phyloP scores from a whole-genome alignment of 306 rosid species.

The Purshia tridentata region DNA sequence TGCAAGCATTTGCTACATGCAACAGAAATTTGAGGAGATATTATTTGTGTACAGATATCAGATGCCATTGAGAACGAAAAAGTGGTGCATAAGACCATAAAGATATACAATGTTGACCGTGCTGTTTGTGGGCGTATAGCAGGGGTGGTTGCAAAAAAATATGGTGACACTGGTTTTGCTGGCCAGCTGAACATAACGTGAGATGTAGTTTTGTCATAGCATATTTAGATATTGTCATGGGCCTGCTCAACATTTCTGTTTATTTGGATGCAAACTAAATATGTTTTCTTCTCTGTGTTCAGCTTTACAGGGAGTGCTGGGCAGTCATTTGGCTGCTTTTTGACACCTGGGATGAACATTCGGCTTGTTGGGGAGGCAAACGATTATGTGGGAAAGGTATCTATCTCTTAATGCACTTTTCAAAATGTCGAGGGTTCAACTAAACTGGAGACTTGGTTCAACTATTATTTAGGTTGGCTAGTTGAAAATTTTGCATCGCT shows the following conservation, averaged over 20 bases:
- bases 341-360: constrained; percentile 98
- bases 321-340: constrained; percentile 95
- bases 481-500: background rate
- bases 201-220: constrained; percentile 33
- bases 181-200: constrained; percentile 93
- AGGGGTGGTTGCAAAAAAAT: constrained; percentile 89
- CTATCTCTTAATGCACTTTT: background rate
- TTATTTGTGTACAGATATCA: constrained; percentile 54
- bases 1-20: constrained; percentile 12
- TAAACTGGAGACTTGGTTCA: background rate
- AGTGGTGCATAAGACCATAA: constrained; percentile 59
- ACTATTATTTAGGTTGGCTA: background rate
- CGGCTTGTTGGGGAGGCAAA: constrained; percentile 94
- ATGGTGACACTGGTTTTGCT: constrained; percentile 96
- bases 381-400: constrained; percentile 98
- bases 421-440: background rate
- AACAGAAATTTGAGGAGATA: constrained; percentile 4
- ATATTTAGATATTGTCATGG: background rate
- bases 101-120: constrained; percentile 81
- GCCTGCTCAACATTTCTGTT: background rate
- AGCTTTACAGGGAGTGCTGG: constrained; percentile 98
- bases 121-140: constrained; percentile 93
- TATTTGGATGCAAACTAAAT: constrained; percentile 24
- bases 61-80: constrained; percentile 89
- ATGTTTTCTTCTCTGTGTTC: constrained; percentile 30